A percentile compares a stretch with the other conserved stretches of the same genome.
phyloP scores from a whole-genome alignment of 306 rosid genomes.

The Macrotyloma uniflorum region DNA sequence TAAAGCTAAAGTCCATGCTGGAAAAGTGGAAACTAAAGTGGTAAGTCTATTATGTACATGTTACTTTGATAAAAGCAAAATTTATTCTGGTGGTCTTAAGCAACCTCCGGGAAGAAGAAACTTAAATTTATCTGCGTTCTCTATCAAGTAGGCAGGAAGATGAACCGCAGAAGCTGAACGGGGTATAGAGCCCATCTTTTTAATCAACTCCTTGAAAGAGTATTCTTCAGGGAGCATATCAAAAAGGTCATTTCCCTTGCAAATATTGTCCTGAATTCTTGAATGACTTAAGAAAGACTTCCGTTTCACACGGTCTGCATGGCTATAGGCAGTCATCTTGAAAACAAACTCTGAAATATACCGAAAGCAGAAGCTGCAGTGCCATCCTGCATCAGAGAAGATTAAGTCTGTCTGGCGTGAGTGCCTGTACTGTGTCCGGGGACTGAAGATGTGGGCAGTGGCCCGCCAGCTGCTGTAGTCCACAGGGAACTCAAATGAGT shows the following conservation, averaged over 20 bases:
- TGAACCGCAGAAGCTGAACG: slow-evolving; percentile 85
- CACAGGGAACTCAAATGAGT: slow-evolving; percentile 87
- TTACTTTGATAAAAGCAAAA: not conserved
- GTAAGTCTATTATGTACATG: not conserved
- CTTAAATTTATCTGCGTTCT: slow-evolving; percentile 73
- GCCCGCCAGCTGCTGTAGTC: slow-evolving; percentile 97
- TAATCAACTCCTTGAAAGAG: slow-evolving; percentile 74
- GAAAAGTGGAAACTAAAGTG: not conserved
- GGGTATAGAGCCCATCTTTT: slow-evolving; percentile 83
- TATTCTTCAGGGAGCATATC: slow-evolving; percentile 94
- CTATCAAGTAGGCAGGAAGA: slow-evolving; percentile 80
- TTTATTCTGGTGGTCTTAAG: slow-evolving; percentile 55
- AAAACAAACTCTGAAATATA: slow-evolving; percentile 72
- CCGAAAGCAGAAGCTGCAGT: slow-evolving; percentile 90
- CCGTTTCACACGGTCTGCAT: slow-evolving; percentile 77
- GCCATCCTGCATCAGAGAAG: slow-evolving; percentile 93
- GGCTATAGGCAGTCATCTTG: slow-evolving; percentile 95
- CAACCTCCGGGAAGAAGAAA: slow-evolving; percentile 97
- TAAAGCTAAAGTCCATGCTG: slow-evolving; percentile 17
- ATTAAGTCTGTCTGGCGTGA: slow-evolving; percentile 61
- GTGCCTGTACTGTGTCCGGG: slow-evolving; percentile 64
- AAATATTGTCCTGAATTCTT: slow-evolving; percentile 77
- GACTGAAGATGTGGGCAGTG: slow-evolving; percentile 59
- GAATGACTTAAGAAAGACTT: slow-evolving; percentile 61
- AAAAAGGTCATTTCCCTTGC: slow-evolving; percentile 76